Percentiles rank a stretch among this genome's conserved stretches.
Evolutionary conservation across 2,329 filamentous ascomycete species (phyloP).

Genomic region (Coleophoma eucalyptorum): DNA sequence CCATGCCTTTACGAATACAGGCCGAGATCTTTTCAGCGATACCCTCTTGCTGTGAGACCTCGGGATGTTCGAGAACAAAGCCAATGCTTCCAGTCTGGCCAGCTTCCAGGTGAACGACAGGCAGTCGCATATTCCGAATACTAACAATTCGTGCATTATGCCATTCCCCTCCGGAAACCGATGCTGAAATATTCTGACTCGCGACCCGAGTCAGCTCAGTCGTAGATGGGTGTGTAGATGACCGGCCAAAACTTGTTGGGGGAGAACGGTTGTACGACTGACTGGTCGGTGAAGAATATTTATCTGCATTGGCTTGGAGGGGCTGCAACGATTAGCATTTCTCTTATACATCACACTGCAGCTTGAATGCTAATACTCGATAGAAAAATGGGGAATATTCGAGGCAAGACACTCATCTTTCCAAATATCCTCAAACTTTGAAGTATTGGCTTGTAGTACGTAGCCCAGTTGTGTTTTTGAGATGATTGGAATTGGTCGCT

Average conservation of each 20-base stretch:
- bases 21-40: constrained; percentile 23
- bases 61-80: constrained; percentile 53
- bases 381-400: too few species aligned
- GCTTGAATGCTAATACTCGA: neutral
- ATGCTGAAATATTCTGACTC: constrained; percentile 49
- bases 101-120: constrained; percentile 69
- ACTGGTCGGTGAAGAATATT: constrained; percentile 21
- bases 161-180: constrained; percentile 65
- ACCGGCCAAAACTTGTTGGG: constrained; percentile 37
- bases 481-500: neutral
- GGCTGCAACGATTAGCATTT: constrained; percentile 37
- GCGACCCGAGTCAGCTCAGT: constrained; percentile 48
- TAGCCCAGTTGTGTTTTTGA: neutral
- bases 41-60: constrained; percentile 27
- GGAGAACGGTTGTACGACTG: constrained; percentile 40
- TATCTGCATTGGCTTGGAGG: constrained; percentile 57
- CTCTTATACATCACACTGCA: neutral
- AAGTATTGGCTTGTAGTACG: neutral
- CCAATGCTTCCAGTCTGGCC: constrained; percentile 91
- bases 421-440: neutral
- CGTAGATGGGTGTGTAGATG: constrained; percentile 49
- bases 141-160: constrained; percentile 77
- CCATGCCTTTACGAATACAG: constrained; percentile 74
- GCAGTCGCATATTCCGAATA: constrained; percentile 81
- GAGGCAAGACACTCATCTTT: too few species aligned